Evolutionary conservation across 352 stramenopile genomes (phyloP), one percentile per base, ranked within the genome.

Genomic region (Thalassiosira mediterranea): DNA sequence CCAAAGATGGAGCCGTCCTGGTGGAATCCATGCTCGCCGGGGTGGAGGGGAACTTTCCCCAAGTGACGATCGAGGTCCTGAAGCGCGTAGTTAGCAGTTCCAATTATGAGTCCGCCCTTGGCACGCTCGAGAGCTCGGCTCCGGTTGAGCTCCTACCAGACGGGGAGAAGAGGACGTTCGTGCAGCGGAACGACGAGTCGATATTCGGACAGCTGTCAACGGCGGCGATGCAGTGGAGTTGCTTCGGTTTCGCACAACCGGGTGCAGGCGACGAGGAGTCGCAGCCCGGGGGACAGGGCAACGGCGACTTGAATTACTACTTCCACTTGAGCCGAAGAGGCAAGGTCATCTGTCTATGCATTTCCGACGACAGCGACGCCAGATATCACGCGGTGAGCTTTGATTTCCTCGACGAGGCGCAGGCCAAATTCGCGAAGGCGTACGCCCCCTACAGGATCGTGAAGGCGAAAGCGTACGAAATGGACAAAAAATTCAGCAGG

Each of bases 381-480:
- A 44, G 70, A 26, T 61, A 72, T 54, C 61, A 68, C 47, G 23
- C 19, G n/a, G 62, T 79, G 0, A 75, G 65, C 46, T 79, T 52
- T 51, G 46, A 60, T 38, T 79, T 69, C 46, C 56, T 79, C 1
- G 70, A 79, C 7, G 70, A 79, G 52, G 38, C 44, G 4, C 40
- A 75, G 3, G 7, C 17, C 10, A 70, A 80, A 54, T 80, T 80
- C 34, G 51, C 44, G 13, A 58, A 51, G 25, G n/a, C 47, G 0
- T 80, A 71, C 17, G 47, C 61, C 1, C 34, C 62, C 0, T 64
- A 61, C 10, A 68, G 52, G 28, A 67, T 80, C 37, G 64, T 57
- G 10, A 80, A 71, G 58, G 71, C 71, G 34, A 80, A 80, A 34
- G 71, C 70, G 3, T 80, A 80, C 38, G 71, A 70, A 49, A 76